A percentile compares a stretch with the other conserved stretches of the same genome.
Evolutionary conservation across 2,329 filamentous ascomycete species (phyloP).

Genomic region (Didymellaceae sp.): DNA sequence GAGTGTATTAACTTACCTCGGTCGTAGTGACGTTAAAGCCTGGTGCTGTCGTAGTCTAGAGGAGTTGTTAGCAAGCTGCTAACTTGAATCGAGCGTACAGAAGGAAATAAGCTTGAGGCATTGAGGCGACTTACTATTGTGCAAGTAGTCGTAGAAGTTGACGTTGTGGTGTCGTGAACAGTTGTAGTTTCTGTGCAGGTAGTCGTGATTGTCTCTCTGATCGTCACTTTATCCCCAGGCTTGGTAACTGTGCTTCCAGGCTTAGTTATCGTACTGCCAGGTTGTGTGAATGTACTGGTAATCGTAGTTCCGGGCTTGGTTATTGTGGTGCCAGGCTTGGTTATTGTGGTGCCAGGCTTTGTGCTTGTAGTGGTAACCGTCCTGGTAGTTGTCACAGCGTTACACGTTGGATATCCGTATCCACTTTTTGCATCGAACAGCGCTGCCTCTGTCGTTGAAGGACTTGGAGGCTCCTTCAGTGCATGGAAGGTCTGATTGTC

Average conservation of each 20-base stretch:
- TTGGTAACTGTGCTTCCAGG: not conserved
- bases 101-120: too few species aligned
- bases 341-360: not conserved
- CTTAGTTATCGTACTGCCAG: not conserved
- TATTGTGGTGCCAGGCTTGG: not conserved
- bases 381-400: slow-evolving; percentile 1
- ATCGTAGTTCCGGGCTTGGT: too few species aligned
- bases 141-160: slow-evolving; percentile 14
- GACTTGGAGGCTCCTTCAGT: not conserved
- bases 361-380: not conserved
- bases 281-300: not conserved
- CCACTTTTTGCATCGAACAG: slow-evolving; percentile 1
- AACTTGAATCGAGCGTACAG: too few species aligned
- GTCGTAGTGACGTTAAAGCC: slow-evolving; percentile 11
- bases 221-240: not conserved
- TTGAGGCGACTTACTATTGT: slow-evolving; percentile 5
- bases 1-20: not conserved
- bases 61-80: not conserved
- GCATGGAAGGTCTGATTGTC: slow-evolving; percentile 24
- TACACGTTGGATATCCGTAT: slow-evolving; percentile 7
- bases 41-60: slow-evolving; percentile 7
- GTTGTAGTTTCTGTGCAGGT: slow-evolving; percentile 12
- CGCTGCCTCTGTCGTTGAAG: slow-evolving; percentile 4
- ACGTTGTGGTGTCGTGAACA: slow-evolving; percentile 7
- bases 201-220: slow-evolving; percentile 6